Evolutionary conservation across 2,329 filamentous ascomycete genomes (phyloP), one percentile per base, ranked within the genome.

Genomic region (Emmonsiellopsis sp.): DNA sequence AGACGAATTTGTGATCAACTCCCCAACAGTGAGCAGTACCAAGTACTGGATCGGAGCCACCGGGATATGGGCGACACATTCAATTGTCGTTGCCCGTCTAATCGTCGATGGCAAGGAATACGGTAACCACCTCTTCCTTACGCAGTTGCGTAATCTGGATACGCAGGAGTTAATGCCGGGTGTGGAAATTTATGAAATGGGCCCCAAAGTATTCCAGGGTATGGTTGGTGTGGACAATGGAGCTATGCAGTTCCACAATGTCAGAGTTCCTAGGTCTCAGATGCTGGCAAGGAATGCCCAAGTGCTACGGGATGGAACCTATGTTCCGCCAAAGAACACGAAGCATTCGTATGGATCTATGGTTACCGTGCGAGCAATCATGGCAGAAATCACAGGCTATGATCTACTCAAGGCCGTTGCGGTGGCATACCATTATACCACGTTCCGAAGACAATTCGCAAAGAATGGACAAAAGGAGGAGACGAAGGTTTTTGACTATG

Each of bases 311-410:
- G 59, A 63, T 32, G 68, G 68, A 31, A 58, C 51, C 3, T 70
- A 69, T 50, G 55, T 58, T 8, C 45, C 57, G 14, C 54, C 61
- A 2, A 63, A 63, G 43, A 63, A 67, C 37, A 55, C 57, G 32
- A 67, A 69, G 44, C 62, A 66, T 53, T 60, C 67, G 3, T 70
- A 68, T 45, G 64, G 63, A 3, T 63, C 62, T 10, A 68, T 69
- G 67, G 59, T 69, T n/a, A 62, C 60, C 13, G 59, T 66, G 8
- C 62, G 68, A 6, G 58, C 58, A 8, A 58, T 62, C 14, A 65
- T 71, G 46, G 60, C 62, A 13, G 57, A 60, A 33, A 56, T 55
- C 31, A 58, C 57, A 9, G 62, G 61, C 7, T 65, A 64, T 53
- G 55, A 61, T 31, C 57, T 69, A 27, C 61, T 66, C 6, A 63